A percentile compares a stretch with the other conserved stretches of the same genome.
Conservation (phyloP, 352 stramenopile species). For the Blastocystis sp. region DNA sequence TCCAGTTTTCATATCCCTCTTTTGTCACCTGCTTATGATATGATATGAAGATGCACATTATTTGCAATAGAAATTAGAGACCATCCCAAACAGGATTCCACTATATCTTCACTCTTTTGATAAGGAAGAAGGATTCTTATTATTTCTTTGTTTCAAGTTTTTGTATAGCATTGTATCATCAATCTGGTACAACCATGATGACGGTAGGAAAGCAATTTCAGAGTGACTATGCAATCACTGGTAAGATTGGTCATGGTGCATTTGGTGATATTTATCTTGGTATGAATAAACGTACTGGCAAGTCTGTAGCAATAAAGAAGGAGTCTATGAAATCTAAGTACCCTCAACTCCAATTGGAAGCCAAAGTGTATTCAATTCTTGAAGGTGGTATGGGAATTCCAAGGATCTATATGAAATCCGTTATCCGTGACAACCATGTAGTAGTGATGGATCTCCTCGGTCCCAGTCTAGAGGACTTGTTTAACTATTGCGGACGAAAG, state of each 20-base stretch:
- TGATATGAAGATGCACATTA: too few species aligned
- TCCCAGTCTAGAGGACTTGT: slow-evolving; percentile 85
- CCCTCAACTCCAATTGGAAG: slow-evolving; percentile 96
- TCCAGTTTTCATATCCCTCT: too few species aligned
- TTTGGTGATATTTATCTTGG: slow-evolving; percentile 99
- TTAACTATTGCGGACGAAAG: slow-evolving; percentile 82
- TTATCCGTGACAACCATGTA: slow-evolving; percentile 83
- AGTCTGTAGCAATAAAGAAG: slow-evolving; percentile 96
- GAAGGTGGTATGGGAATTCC: slow-evolving; percentile 75
- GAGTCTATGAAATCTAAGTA: slow-evolving; percentile 83
- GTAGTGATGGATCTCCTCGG: slow-evolving; percentile 98
- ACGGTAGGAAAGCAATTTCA: slow-evolving; percentile 37
- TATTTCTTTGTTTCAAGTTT: background rate
- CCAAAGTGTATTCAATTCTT: slow-evolving; percentile 98
- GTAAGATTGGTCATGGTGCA: slow-evolving; percentile 95
- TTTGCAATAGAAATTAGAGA: too few species aligned
- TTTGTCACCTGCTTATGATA: too few species aligned
- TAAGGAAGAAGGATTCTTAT: background rate
- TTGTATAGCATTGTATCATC: background rate
- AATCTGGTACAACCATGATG: background rate
- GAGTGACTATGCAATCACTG: slow-evolving; percentile 87
- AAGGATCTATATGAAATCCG: slow-evolving; percentile 19
- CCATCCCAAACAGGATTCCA: too few species aligned
- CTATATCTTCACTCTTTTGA: background rate
- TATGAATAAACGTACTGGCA: slow-evolving; percentile 72